These are phyloP conservation scores for Kluyveromyces wickerhamii DNA, from an alignment of 805 yeast species.

Conservation along the genomic window DNA sequence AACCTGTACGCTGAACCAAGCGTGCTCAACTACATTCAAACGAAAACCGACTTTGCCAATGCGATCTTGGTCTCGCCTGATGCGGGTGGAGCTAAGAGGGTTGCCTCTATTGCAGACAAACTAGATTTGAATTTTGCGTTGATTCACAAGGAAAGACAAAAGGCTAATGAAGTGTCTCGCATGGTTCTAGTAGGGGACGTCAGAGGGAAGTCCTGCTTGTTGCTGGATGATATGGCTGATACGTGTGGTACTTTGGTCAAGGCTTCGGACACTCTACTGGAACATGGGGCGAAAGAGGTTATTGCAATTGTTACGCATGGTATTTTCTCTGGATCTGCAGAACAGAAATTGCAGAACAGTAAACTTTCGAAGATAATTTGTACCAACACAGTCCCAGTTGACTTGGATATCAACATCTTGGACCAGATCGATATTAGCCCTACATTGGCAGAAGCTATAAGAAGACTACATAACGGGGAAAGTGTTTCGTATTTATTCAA, in stretches of 20 bases:
- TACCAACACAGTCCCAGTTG: conserved; percentile 88
- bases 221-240: conserved; percentile 97
- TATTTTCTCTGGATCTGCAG: conserved; percentile 79
- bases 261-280: conserved; percentile 81
- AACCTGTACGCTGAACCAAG: conserved; percentile 93
- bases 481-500: conserved; percentile 81
- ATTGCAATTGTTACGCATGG: conserved; percentile 96
- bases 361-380: conserved; percentile 71
- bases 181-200: conserved; percentile 98
- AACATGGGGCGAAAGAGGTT: conserved; percentile 75
- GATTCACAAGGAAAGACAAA: conserved; percentile 92
- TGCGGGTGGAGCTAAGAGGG: conserved; percentile 98
- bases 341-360: conserved; percentile 59
- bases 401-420: conserved; percentile 46
- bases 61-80: conserved; percentile 91
- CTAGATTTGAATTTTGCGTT: conserved; percentile 89
- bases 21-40: conserved; percentile 72
- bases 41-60: conserved; percentile 45
- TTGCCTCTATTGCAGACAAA: conserved; percentile 87
- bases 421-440: conserved; percentile 81
- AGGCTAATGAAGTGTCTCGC: conserved; percentile 88
- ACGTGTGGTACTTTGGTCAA: conserved; percentile 95
- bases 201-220: conserved; percentile 65
- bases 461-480: conserved; percentile 95
- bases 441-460: conserved; percentile 84